A percentile compares a stretch with the other conserved stretches of the same genome.
These are phyloP conservation scores for Bromus sterilis DNA, from an alignment of 176 grass and related monocot genomes.

Conservation along the genomic window DNA sequence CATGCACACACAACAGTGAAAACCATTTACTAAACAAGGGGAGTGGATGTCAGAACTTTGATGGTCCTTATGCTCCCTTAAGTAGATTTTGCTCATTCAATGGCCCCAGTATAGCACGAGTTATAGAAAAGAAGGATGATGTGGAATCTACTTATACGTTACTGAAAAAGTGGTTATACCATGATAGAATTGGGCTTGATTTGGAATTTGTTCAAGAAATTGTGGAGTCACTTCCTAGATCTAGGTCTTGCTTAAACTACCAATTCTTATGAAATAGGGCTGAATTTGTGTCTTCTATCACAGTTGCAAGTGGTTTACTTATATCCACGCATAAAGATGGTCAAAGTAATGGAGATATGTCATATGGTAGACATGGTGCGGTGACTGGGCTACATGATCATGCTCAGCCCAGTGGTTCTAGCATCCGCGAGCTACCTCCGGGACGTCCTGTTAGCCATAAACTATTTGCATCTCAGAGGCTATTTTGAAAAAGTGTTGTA, in stretches of 20 bases:
- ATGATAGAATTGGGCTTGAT: conserved; percentile 79
- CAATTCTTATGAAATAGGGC: conserved; percentile 57
- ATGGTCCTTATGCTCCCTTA: conserved; percentile 32
- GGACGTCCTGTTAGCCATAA: conserved; percentile 64
- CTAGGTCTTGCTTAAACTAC: conserved; percentile 54
- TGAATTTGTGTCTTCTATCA: conserved; percentile 52
- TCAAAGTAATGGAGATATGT: conserved; percentile 27
- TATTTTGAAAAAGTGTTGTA: conserved; percentile 75
- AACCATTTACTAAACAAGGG: conserved; percentile 23
- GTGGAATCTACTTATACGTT: conserved; percentile 46
- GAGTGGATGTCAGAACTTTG: conserved; percentile 27
- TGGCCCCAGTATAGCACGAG: conserved; percentile 35
- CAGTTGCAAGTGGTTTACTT: conserved; percentile 67
- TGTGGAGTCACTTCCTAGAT: conserved; percentile 76
- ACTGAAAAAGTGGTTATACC: conserved; percentile 76
- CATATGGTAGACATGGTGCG: conserved; percentile 34
- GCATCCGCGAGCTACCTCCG: conserved; percentile 40
- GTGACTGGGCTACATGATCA: conserved; percentile 25
- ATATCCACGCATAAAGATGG: conserved; percentile 41
- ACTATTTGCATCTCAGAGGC: conserved; percentile 69
- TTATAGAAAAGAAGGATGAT: conserved; percentile 54
- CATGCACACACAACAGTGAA: conserved; percentile 44
- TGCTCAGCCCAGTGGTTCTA: conserved; percentile 27
- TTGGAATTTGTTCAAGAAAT: conserved; percentile 89
- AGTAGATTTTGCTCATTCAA: conserved; percentile 60